A percentile compares a stretch with the other conserved stretches of the same genome.
Conservation (phyloP, 768 basidiomycete species). For the Pholiota conissans region DNA sequence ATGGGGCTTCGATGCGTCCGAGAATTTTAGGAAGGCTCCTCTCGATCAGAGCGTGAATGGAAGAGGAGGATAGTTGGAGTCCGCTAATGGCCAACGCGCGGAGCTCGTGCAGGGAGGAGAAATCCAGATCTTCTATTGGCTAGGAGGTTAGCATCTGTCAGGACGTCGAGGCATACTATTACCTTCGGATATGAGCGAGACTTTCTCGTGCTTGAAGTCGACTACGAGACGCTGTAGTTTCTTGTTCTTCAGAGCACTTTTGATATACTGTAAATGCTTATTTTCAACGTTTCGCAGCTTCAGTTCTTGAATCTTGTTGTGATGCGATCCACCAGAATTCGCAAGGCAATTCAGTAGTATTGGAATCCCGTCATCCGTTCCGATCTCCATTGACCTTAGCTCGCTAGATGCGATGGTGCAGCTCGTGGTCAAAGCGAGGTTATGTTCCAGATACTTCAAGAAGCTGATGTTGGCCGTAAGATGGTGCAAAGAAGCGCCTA, state of each 20-base stretch:
- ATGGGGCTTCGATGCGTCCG: conserved; percentile 24
- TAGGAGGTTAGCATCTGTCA: not conserved
- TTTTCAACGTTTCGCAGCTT: conserved; percentile 18
- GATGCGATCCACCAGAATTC: not conserved
- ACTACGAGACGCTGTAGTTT: conserved; percentile 18
- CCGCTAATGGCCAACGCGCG: conserved; percentile 19
- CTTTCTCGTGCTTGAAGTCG: conserved; percentile 10
- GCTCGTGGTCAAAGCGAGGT: conserved; percentile 16
- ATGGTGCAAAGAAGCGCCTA: conserved; percentile 21
- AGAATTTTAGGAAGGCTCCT: conserved; percentile 17
- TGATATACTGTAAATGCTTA: conserved; percentile 18
- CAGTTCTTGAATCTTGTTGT: conserved; percentile 8
- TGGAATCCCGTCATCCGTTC: conserved; percentile 26
- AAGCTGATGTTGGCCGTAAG: conserved; percentile 26
- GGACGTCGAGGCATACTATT: conserved; percentile 3
- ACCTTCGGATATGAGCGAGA: conserved; percentile 1
- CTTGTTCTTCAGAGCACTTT: conserved; percentile 9
- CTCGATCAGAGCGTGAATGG: conserved; percentile 7
- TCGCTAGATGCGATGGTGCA: conserved; percentile 7
- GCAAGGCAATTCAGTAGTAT: conserved; percentile 22
- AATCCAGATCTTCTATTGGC: conserved; percentile 19
- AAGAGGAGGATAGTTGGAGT: conserved; percentile 6
- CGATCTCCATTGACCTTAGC: conserved; percentile 23
- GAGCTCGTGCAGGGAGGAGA: conserved; percentile 20
- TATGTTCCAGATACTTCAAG: conserved; percentile 26